These are phyloP conservation scores for Pleoardoris graminearum DNA, from an alignment of 2,329 filamentous ascomycete species.

Conservation along the genomic window DNA sequence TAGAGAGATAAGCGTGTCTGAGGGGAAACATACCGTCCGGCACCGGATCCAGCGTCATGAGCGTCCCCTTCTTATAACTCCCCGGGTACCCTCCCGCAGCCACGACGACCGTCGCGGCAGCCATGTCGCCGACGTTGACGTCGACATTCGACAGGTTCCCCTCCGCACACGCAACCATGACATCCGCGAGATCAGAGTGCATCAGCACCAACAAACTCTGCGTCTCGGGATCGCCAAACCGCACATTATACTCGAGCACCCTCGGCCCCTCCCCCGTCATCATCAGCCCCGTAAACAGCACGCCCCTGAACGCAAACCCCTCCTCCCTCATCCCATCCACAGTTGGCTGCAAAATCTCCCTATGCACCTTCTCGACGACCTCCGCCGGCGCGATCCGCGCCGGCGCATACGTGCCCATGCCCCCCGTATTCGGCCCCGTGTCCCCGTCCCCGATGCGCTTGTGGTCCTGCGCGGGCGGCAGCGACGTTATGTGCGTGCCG, in stretches of 20 bases:
- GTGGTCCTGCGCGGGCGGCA: conserved; percentile 94
- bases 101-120: conserved; percentile 90
- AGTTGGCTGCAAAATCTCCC: conserved; percentile 84
- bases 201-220: conserved; percentile 83
- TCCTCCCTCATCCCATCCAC: conserved; percentile 86
- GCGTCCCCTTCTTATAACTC: conserved; percentile 74
- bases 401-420: conserved; percentile 97
- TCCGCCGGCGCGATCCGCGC: conserved; percentile 57
- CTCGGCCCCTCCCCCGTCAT: conserved; percentile 80
- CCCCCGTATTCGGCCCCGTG: conserved; percentile 88
- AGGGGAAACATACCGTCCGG: conserved; percentile 37
- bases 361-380: conserved; percentile 77
- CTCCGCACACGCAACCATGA: conserved; percentile 83
- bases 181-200: conserved; percentile 81
- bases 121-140: conserved; percentile 69
- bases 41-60: conserved; percentile 62
- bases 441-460: conserved; percentile 93
- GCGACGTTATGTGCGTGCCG: conserved; percentile 73
- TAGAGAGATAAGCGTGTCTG: background rate
- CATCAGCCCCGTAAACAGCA: conserved; percentile 91
- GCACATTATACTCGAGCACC: conserved; percentile 89
- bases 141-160: conserved; percentile 72
- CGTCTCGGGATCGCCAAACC: conserved; percentile 90
- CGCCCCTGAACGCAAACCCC: conserved; percentile 59
- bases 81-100: conserved; percentile 91